These are phyloP conservation scores for Leptodontidium sp. DNA, from an alignment of 2,329 filamentous ascomycete species.

Conservation along the genomic window DNA sequence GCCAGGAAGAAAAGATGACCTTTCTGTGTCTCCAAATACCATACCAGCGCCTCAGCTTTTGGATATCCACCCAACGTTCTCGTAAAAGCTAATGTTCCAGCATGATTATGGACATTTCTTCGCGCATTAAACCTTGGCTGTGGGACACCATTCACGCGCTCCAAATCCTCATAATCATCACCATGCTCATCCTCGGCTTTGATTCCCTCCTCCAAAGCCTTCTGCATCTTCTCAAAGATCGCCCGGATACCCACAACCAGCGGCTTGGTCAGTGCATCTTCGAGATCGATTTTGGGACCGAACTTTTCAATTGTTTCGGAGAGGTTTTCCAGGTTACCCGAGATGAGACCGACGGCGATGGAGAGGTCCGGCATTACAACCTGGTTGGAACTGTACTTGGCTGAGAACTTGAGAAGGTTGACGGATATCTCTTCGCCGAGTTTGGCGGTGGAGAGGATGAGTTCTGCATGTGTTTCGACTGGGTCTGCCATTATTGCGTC, in stretches of 20 bases:
- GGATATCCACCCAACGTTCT: slow-evolving; percentile 2
- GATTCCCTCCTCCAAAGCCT: not conserved
- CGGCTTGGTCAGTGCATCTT: not conserved
- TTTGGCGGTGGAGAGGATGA: slow-evolving; percentile 10
- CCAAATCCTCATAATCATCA: not conserved
- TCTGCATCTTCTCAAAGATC: slow-evolving; percentile 5
- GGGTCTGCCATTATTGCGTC: not conserved
- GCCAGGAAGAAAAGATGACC: slow-evolving; percentile 10
- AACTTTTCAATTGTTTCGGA: not conserved
- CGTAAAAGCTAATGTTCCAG: not conserved
- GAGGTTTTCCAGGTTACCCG: slow-evolving; percentile 4
- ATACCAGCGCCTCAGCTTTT: not conserved
- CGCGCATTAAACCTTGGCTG: not conserved
- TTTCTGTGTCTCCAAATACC: slow-evolving; percentile 8
- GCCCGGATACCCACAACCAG: not conserved
- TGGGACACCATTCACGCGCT: not conserved
- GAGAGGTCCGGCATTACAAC: not conserved
- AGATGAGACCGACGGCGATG: not conserved
- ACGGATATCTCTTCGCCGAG: slow-evolving; percentile 4
- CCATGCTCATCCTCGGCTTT: slow-evolving; percentile 17
- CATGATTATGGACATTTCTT: not conserved
- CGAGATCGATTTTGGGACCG: slow-evolving; percentile 1
- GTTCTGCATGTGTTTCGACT: not conserved
- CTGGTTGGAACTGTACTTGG: not conserved
- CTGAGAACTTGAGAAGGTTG: slow-evolving; percentile 9